Evolutionary conservation across 2,329 filamentous ascomycete species (phyloP), one percentile per base, ranked within the genome.

Genomic region (Paraphaeosphaeria sporulosa): DNA sequence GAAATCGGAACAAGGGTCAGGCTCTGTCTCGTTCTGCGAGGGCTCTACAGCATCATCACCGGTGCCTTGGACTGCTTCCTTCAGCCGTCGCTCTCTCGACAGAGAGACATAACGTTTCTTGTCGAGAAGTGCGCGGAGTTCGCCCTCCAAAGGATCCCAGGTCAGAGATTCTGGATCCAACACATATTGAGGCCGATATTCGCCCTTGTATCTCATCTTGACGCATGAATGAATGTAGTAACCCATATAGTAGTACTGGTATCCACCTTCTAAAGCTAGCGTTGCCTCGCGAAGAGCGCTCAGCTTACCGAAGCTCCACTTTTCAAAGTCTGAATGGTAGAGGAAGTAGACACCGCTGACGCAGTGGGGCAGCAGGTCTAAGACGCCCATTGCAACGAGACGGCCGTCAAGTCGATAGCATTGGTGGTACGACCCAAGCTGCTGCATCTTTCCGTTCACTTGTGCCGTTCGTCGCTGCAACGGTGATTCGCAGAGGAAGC

Each of bases 121-220:
- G 63, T 89, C 86, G 61, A 87, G 80, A 21, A 82, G 72, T n/a
- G 64, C 75, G 49, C 88, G 72, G 1, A 86, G 71, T 3, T 81
- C 78, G 38, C 82, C 78, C 64, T 88, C 84, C 4, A 92, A 73
- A 0, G 80, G 79, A 63, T 89, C 81, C 90, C 90, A 93, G 9
- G 78, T 73, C 63, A 89, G 81, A 0, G 83, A 84, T 62, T 88
- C 86, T 0, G 90, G 89, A 64, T 94, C 90, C 12, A 94, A 83
- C 12, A 95, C 84, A 69, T 89, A 86, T 71, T 93, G 90, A 1
- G 91, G 91, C 12, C 84, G 82, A 74, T 91, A 95, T 71, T 93
- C 89, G 59, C 89, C 90, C 80, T 95, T 95, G 81, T 95, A 95
- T 67, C 84, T 84, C 92, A 95, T 94, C 80, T 95, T 95, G 55